Evolutionary conservation across 495 filamentous ascomycete species (phyloP), one percentile per base, ranked within the genome.

Genomic region (Podospora pseudopauciseta): DNA sequence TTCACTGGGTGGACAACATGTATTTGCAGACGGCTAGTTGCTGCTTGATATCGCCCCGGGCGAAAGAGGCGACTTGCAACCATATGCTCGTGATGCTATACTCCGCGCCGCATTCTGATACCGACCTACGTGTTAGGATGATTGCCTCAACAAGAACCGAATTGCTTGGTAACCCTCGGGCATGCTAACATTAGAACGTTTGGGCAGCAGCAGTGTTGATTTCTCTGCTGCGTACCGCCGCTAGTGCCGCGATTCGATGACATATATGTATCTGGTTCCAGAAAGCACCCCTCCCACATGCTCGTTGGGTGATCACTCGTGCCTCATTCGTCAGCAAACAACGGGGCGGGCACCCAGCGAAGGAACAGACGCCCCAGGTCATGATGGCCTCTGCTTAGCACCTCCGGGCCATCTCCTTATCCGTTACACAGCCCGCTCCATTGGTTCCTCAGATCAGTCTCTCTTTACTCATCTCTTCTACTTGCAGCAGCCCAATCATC

Each of bases 241-340:
- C 55, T 58, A 58, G 55, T 58, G 55, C 55, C 23, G 55, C n/a
- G n/a, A 58, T 26, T 58, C 55, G 23, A 58, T 58, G 55, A 58
- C 55, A 58, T 58, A 58, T 58, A 9, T 62, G 27, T 28, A 27
- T 19, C 60, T 15, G 30, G 26, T 9, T 62, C 1, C 23, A 5
- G 5, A 15, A 58, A 58, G n/a, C 16, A 4, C 7, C 55, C 55
- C n/a, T 18, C 55, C 55, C 13, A 58, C 5, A 58, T 19, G n/a
- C 16, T 49, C 13, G 39, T 18, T 49, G 55, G 61, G n/a, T 32
- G 55, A 58, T 63, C 61, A 9, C 30, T 28, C 30, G 60, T 34
- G n/a, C 61, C 61, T 49, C 61, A 63, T 63, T 63, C 61, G 61
- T 63, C 61, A 63, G 30, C 28, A 63, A 4, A 20, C 34, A 16